phyloP scores from a whole-genome alignment of 2,329 filamentous ascomycete genomes.

The Aureobasidium pullulans region DNA sequence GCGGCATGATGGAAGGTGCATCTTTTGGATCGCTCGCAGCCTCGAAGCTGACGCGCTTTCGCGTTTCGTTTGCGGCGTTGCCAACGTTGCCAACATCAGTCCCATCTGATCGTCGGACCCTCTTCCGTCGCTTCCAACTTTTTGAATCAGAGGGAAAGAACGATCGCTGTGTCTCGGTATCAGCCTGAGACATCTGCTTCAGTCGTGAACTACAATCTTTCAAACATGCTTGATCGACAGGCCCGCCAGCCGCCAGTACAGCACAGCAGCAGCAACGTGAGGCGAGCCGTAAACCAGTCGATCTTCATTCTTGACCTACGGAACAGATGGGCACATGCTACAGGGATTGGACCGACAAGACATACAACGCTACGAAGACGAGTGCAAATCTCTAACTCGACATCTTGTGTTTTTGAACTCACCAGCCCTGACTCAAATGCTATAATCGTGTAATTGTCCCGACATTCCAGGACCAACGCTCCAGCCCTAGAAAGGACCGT shows the following conservation, averaged over 20 bases:
- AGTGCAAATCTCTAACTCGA: neutral
- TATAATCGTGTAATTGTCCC: neutral
- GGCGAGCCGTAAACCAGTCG: neutral
- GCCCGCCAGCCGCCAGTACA: no score
- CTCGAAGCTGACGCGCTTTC: neutral
- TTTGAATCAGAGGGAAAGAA: neutral
- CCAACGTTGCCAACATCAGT: neutral
- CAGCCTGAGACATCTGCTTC: neutral
- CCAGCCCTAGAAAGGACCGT: neutral
- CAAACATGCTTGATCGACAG: neutral
- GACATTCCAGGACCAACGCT: conserved; percentile 5
- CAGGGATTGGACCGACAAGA: neutral
- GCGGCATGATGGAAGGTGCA: neutral
- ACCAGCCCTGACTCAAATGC: neutral
- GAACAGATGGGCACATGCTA: neutral
- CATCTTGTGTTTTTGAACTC: neutral
- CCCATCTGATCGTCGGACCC: neutral
- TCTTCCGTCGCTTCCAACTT: neutral
- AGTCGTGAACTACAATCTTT: neutral
- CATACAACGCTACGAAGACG: neutral
- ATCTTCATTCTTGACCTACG: neutral
- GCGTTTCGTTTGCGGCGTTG: neutral
- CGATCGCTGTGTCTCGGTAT: neutral
- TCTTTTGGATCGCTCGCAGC: neutral
- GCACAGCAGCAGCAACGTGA: no score